A percentile compares a stretch with the other conserved stretches of the same genome.
These are phyloP conservation scores for Marasmius fiardii DNA, from an alignment of 1,284 basidiomycete species.

Conservation along the genomic window DNA sequence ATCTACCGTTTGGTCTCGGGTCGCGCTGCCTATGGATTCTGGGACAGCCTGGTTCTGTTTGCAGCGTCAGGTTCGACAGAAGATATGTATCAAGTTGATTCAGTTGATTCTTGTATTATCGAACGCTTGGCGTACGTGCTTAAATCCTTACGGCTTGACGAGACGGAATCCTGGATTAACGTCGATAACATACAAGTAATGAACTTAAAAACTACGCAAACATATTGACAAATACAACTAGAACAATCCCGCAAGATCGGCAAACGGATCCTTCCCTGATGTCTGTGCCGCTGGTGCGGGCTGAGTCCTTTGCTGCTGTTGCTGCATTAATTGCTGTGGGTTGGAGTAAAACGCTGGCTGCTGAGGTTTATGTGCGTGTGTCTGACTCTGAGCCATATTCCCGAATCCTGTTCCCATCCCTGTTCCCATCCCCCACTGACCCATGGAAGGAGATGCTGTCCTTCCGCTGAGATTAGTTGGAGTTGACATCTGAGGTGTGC, in stretches of 20 bases:
- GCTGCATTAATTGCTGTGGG: constrained; percentile 22
- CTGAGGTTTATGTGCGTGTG: constrained; percentile 17
- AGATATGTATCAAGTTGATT: too few species aligned
- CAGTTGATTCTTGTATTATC: too few species aligned
- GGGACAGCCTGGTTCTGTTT: too few species aligned
- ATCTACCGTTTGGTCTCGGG: too few species aligned
- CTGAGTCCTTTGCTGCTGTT: constrained; percentile 19
- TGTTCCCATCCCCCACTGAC: constrained; percentile 1
- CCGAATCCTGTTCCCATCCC: constrained; percentile 1
- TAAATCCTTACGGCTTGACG: too few species aligned
- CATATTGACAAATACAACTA: constrained; percentile 29
- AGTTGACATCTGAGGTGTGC: not conserved
- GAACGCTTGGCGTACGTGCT: too few species aligned
- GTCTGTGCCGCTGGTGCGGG: constrained; percentile 20
- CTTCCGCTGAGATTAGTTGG: constrained; percentile 1
- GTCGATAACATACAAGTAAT: not conserved
- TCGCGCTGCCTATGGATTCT: too few species aligned
- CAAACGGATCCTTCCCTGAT: constrained; percentile 75
- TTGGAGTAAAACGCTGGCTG: constrained; percentile 14
- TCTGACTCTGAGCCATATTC: not conserved
- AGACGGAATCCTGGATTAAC: too few species aligned
- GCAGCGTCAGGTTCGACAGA: too few species aligned
- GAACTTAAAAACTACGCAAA: not conserved
- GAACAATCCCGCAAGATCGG: constrained; percentile 74
- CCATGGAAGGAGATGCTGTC: constrained; percentile 3